Evolutionary conservation across 1,139 yeast genomes (phyloP), one percentile per base, ranked within the genome.

Genomic region (Pichia sp.): DNA sequence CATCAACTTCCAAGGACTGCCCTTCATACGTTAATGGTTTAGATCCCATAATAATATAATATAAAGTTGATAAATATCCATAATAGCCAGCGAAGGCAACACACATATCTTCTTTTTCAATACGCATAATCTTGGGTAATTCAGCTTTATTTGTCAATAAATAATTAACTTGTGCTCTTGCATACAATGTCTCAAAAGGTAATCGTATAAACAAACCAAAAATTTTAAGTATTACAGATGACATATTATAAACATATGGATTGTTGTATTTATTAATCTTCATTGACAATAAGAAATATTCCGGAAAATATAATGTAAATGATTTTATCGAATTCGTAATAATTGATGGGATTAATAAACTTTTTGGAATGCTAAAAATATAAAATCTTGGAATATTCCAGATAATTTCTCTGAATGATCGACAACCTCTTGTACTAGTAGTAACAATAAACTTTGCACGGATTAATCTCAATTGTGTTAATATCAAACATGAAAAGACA

Each of bases 151-250:
- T 55, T 0, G 61, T 58, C 37, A 81, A 55, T 50, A 87, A 68
- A 60, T 78, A 82, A 45, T 77, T 68, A 10, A 87, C 78, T 60
- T 90, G 97, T 16, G 92, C 87, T 54, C 96, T 80, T 47, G 95
- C 74, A 50, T 87, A 72, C 43, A 92, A 65, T 26, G 95, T 89
- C 59, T 92, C 98, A 46, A 89, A 75, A 2, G 98, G 98, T 50
- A 92, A 70, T 60, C 82, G 81, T 49, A 89, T 73, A 50, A 83
- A 78, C 37, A 90, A 71, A 54, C 87, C 95, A 16, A 82, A 62
- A 43, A 83, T 75, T 32, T 86, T 74, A 3, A 74, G 54, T 42
- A 87, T 65, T 38, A 71, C 68, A 3, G 59, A 51, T 34, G 71
- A 56, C 8, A 74, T 52, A 54, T 81, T 80, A 63, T 76, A 85